Percentiles rank a stretch among this genome's conserved stretches.
These are phyloP conservation scores for Phytophthora pseudosyringae DNA, from an alignment of 352 stramenopile species.

Conservation along the genomic window DNA sequence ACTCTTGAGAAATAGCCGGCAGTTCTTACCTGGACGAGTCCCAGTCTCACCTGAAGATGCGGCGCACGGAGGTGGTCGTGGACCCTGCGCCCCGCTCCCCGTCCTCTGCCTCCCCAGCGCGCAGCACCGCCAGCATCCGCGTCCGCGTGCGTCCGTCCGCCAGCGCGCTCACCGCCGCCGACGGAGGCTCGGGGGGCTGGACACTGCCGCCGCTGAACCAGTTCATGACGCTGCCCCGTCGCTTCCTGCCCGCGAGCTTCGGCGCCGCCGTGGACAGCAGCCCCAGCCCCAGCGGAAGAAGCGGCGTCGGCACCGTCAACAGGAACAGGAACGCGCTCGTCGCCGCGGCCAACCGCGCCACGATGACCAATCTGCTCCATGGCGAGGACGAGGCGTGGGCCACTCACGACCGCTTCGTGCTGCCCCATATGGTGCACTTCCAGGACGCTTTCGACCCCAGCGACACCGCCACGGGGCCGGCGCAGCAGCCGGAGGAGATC, in stretches of 20 bases:
- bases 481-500: slow-evolving; percentile 51
- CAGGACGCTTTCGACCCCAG: slow-evolving; percentile 7
- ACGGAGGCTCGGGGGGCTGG: slow-evolving; percentile 16
- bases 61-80: slow-evolving; percentile 14
- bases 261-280: slow-evolving; percentile 7
- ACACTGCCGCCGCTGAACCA: slow-evolving; percentile 40
- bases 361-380: slow-evolving; percentile 29
- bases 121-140: not conserved
- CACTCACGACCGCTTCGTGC: slow-evolving; percentile 8
- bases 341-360: not conserved
- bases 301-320: not conserved
- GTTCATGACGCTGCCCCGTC: slow-evolving; percentile 37
- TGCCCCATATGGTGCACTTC: slow-evolving; percentile 18
- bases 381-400: slow-evolving; percentile 32
- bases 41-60: slow-evolving; percentile 34
- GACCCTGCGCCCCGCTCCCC: slow-evolving; percentile 11
- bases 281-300: not conserved
- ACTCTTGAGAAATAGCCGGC: too few relatives aligned
- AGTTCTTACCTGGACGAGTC: slow-evolving; percentile 8
- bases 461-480: not conserved
- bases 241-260: slow-evolving; percentile 31
- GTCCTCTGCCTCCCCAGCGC: slow-evolving; percentile 2
- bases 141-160: slow-evolving; percentile 4
- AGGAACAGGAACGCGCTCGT: not conserved
- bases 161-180: not conserved